Conservation (phyloP, 371 early-diverging fungal genomes). For the Circinella minor region DNA sequence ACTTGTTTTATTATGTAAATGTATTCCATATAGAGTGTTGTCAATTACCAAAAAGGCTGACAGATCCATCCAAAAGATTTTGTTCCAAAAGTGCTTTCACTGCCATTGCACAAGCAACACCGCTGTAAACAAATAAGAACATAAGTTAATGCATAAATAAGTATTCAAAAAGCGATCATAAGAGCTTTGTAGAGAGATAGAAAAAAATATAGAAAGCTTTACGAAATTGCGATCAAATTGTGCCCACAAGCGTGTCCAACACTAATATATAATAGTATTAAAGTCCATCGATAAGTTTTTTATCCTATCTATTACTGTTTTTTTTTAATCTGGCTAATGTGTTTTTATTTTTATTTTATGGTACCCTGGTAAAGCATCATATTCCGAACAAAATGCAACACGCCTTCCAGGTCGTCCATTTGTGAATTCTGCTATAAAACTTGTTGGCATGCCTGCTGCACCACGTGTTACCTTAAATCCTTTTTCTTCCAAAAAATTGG, state of each 20-base stretch:
- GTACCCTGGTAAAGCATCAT: constrained; percentile 70
- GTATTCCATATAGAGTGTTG: neutral
- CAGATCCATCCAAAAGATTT: constrained; percentile 56
- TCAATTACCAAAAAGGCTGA: constrained; percentile 66
- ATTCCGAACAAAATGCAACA: constrained; percentile 66
- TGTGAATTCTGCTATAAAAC: constrained; percentile 65
- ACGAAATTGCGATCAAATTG: constrained; percentile 67
- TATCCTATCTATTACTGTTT: too few species aligned
- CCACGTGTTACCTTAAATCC: constrained; percentile 60
- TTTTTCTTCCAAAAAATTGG: constrained; percentile 57
- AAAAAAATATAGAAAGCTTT: too few species aligned
- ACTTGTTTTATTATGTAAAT: too few species aligned
- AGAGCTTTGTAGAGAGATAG: too few species aligned
- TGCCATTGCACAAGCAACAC: constrained; percentile 69
- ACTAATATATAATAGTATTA: constrained; percentile 18
- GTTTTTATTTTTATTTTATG: too few species aligned
- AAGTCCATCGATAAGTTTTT: neutral
- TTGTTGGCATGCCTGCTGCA: constrained; percentile 63
- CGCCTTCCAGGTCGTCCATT: constrained; percentile 43
- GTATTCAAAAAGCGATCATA: too few species aligned
- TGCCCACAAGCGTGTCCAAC: constrained; percentile 75
- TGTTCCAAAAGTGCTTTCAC: constrained; percentile 57
- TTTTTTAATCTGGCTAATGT: too few species aligned
- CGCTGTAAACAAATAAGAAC: constrained; percentile 38
- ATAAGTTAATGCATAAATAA: too few species aligned